Evolutionary conservation across 495 filamentous ascomycete genomes (phyloP).

Genomic region (Neurospora terricola): DNA sequence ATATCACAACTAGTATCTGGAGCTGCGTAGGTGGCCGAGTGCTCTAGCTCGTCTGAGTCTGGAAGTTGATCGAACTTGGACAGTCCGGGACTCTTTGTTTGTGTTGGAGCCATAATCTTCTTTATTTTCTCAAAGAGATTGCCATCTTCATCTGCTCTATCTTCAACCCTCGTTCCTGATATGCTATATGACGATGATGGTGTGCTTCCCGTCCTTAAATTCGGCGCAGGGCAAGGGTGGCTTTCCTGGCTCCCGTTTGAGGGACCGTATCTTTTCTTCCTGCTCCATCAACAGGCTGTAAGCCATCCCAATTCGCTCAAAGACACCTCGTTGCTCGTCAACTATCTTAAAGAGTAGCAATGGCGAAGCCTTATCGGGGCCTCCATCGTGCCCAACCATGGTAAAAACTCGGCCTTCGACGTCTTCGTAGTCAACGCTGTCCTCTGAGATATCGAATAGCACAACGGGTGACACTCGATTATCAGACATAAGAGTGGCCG

Average conservation of each 20-base stretch:
- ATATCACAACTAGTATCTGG: not conserved
- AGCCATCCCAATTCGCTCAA: not conserved
- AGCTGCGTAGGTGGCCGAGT: not conserved
- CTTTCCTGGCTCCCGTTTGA: not conserved
- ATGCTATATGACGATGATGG: not conserved
- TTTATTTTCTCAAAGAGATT: not conserved
- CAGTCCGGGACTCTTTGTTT: not conserved
- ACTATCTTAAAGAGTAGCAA: not conserved
- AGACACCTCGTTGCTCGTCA: not conserved
- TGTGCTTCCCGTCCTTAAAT: not conserved
- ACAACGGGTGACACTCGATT: not conserved
- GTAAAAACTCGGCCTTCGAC: not conserved
- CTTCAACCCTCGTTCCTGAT: not conserved
- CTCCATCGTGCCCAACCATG: not conserved
- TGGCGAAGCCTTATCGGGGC: too few species aligned
- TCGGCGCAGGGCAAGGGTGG: not conserved
- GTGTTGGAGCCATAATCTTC: not conserved
- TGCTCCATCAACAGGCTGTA: too few species aligned
- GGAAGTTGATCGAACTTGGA: not conserved
- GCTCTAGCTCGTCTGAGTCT: not conserved
- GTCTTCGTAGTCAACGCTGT: not conserved
- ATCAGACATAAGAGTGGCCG: rapidly evolving
- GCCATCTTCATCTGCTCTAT: not conserved
- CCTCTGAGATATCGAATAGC: not conserved
- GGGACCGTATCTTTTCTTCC: not conserved